Conservation (phyloP, 2,329 filamentous ascomycete species). For the Ceratocystis variospora region DNA sequence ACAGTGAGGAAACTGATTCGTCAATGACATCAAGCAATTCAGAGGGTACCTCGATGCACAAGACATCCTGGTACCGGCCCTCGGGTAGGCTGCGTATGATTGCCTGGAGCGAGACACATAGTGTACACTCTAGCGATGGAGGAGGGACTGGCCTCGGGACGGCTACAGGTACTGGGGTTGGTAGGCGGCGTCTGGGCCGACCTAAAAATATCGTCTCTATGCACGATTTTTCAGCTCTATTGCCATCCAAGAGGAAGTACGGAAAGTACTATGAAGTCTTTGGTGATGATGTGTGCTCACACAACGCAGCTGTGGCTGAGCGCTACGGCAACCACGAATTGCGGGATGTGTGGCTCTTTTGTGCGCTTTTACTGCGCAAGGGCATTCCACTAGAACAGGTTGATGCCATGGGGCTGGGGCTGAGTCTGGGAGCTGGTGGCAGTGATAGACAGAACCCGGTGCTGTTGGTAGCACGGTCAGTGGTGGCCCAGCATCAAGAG, state of each 20-base stretch:
- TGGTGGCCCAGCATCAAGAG: constrained; percentile 31
- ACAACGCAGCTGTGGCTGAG: constrained; percentile 68
- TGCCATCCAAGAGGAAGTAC: constrained; percentile 68
- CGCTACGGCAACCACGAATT: constrained; percentile 56
- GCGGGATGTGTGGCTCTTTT: constrained; percentile 70
- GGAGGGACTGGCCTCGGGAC: constrained; percentile 41
- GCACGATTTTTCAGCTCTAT: constrained; percentile 50
- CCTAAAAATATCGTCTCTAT: constrained; percentile 50
- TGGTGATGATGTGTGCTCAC: constrained; percentile 66
- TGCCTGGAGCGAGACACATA: constrained; percentile 43
- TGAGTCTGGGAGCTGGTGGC: not conserved
- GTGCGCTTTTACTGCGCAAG: constrained; percentile 62
- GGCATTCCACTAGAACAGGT: constrained; percentile 58
- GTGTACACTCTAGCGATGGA: constrained; percentile 45
- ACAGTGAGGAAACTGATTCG: constrained; percentile 25
- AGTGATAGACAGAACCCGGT: constrained; percentile 26
- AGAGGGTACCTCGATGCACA: constrained; percentile 48
- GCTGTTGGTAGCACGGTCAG: constrained; percentile 54
- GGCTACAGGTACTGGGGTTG: constrained; percentile 28
- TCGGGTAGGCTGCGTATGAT: constrained; percentile 40
- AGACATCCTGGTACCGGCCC: constrained; percentile 43
- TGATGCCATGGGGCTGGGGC: constrained; percentile 24
- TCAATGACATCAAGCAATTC: constrained; percentile 44
- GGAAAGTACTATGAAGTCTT: constrained; percentile 73
- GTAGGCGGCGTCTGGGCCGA: constrained; percentile 32